These are phyloP conservation scores for Hydnomerulius pinastri DNA, from an alignment of 768 basidiomycete species.

Conservation along the genomic window DNA sequence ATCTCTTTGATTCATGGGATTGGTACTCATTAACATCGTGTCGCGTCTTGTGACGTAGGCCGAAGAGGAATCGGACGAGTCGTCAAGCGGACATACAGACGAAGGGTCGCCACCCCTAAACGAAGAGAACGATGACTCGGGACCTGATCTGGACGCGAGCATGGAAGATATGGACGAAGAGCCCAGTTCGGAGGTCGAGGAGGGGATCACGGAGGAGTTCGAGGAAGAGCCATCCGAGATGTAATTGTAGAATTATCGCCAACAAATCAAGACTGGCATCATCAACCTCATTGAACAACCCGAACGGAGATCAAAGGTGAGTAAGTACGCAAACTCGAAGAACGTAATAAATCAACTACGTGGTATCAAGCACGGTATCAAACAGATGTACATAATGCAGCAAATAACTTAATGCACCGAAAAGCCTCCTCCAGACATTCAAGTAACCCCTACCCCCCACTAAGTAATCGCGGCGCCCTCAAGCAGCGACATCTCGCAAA, in stretches of 20 bases:
- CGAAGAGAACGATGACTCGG: conserved; percentile 44
- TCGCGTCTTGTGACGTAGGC: conserved; percentile 25
- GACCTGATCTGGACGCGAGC: conserved; percentile 38
- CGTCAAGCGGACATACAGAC: conserved; percentile 33
- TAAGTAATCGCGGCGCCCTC: not conserved
- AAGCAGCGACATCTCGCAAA: conserved; percentile 27
- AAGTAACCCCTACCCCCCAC: conserved; percentile 7
- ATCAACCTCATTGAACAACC: no score
- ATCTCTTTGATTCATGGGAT: not conserved
- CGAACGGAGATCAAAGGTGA: not conserved
- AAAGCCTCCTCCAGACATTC: conserved; percentile 4
- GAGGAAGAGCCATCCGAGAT: conserved; percentile 45
- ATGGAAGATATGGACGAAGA: conserved; percentile 44
- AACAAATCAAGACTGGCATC: not conserved
- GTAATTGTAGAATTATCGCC: conserved; percentile 3
- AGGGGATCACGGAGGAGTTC: conserved; percentile 52
- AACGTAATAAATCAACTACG: not conserved
- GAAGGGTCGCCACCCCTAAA: conserved; percentile 32
- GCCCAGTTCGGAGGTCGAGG: conserved; percentile 44
- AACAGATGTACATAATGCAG: conserved; percentile 10
- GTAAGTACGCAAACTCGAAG: not conserved
- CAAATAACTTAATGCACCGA: conserved; percentile 13
- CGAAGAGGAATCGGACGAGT: conserved; percentile 36
- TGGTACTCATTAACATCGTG: not conserved
- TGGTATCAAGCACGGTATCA: conserved; percentile 8